Evolutionary conservation across 257 asterid species (phyloP).

Genomic region (Coffea canephora): DNA sequence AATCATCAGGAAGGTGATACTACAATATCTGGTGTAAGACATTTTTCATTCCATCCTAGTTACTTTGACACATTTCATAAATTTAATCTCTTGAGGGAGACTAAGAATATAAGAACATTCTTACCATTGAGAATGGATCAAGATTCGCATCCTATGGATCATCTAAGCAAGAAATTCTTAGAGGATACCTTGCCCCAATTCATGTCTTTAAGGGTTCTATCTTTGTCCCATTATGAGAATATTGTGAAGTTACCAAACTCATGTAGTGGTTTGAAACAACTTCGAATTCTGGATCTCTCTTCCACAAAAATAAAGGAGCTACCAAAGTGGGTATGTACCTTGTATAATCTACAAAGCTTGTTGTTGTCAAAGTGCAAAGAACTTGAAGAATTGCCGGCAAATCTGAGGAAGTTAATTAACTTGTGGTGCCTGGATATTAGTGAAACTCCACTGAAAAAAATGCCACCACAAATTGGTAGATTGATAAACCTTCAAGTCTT

Average conservation of each 20-base stretch:
- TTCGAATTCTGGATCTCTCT: neutral
- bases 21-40: slow-evolving; percentile 32
- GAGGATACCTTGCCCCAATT: neutral
- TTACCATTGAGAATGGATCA: slow-evolving; percentile 15
- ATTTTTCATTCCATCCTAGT: slow-evolving; percentile 47
- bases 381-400: neutral
- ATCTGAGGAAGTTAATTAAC: slow-evolving; percentile 3
- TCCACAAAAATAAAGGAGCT: neutral
- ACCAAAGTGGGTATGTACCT: neutral
- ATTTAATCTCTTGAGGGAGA: slow-evolving; percentile 32
- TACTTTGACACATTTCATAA: slow-evolving; percentile 37
- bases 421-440: slow-evolving; percentile 21
- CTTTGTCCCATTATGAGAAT: neutral
- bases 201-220: slow-evolving; percentile 12
- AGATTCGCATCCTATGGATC: no score
- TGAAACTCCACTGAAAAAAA: neutral
- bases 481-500: slow-evolving; percentile 1
- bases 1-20: slow-evolving; percentile 26
- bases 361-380: neutral
- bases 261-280: neutral
- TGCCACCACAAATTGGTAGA: neutral
- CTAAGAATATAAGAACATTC: slow-evolving; percentile 52
- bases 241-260: neutral
- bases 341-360: slow-evolving; percentile 13
- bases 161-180: neutral